Evolutionary conservation across 1,139 yeast genomes (phyloP), one percentile per base, ranked within the genome.

Genomic region (Blastobotrys indianensis): DNA sequence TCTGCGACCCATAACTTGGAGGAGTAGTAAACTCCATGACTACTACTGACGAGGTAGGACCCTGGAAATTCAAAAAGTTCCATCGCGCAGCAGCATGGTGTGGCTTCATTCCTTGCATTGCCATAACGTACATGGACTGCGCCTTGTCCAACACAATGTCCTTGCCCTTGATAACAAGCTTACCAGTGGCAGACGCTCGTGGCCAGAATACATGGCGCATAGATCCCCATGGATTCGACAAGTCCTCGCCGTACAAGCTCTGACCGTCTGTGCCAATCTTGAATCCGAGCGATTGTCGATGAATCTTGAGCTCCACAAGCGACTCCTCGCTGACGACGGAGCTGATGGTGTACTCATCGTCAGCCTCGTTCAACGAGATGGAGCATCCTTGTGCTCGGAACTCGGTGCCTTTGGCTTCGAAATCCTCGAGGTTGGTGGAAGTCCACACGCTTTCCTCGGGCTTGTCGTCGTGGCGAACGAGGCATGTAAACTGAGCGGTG

Each of bases 161-260:
- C 25, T 60, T 53, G 41, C 64, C 63, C 42, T 61, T 59, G 47
- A 69, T 60, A 29, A 60, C 57, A 42, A 92, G 68, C 29, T 77
- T 72, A 57, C 98, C 98, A 17, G 60, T 61, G 39, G 80, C 83
- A 12, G 67, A 53, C 65, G 90, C 82, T 61, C 97, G 77, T 51
- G 98, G 98, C 97, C 97, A 92, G 69, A 92, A 92, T 15, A 79
- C 72, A 63, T 92, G 98, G 66, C 96, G 80, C 97, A 92, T 88
- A 13, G 85, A 74, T 9, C 98, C 98, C 98, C 98, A 92, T 20
- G 97, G 97, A 54, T 85, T 79, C 32, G 72, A 75, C 16, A 74
- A 60, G 62, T 90, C 90, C 30, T 68, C 66, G 51, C 98, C 98
- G 63, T 87, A 92, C 54, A 75, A 74, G 16, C 97, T 84, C 42